These are phyloP conservation scores for Tetrahymena thermophila DNA, from an alignment of 73 alveolate genomes.

Conservation along the genomic window DNA sequence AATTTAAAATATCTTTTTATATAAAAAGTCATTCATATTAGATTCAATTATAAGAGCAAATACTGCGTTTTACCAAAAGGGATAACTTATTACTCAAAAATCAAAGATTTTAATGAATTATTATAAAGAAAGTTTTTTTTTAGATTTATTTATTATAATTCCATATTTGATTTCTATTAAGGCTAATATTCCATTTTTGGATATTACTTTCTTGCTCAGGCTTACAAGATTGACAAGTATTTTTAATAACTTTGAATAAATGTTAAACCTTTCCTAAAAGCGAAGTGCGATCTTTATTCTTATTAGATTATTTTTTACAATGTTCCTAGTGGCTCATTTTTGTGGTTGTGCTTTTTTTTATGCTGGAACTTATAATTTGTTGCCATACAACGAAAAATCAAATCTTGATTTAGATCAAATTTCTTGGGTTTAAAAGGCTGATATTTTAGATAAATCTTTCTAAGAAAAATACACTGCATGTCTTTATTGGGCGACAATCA, in stretches of 20 bases:
- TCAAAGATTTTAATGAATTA: neutral
- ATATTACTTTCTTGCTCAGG: neutral
- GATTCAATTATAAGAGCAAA: neutral
- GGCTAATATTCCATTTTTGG: neutral
- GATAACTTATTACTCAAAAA: neutral
- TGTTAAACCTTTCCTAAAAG: neutral
- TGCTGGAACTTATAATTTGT: neutral
- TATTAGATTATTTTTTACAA: neutral
- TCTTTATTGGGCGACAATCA: neutral
- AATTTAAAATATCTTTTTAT: neutral
- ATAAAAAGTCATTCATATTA: neutral
- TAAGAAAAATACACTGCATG: neutral
- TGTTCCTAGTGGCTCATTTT: neutral
- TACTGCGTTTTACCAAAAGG: neutral
- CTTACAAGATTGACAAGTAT: neutral
- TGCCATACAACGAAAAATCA: neutral
- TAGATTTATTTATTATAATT: neutral
- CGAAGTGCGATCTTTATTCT: neutral
- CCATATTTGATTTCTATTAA: neutral
- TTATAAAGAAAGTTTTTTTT: neutral
- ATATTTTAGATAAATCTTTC: neutral
- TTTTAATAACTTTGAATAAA: neutral
- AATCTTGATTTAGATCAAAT: neutral
- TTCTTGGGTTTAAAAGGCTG: neutral
- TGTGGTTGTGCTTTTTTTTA: neutral